These are phyloP conservation scores for Mucor circinelloides DNA, from an alignment of 371 early-diverging fungal genomes.

Conservation along the genomic window DNA sequence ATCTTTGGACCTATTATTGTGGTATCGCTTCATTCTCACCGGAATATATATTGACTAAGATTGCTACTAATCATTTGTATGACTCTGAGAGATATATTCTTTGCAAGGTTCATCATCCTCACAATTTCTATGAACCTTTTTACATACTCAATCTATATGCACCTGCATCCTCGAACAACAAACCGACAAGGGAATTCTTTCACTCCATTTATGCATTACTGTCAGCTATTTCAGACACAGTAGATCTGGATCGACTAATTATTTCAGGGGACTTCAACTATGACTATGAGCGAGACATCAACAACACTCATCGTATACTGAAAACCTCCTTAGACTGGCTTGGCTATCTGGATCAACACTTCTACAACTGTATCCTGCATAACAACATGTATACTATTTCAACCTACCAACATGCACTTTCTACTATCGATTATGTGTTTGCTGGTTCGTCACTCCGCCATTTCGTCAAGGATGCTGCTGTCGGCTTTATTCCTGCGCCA, in stretches of 20 bases:
- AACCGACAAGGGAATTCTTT: background rate
- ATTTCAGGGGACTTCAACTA: slow-evolving; percentile 10
- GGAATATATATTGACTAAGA: background rate
- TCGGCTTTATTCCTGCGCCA: background rate
- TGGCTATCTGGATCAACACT: background rate
- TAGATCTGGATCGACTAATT: background rate
- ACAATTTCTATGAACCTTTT: slow-evolving; percentile 4
- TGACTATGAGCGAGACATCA: background rate
- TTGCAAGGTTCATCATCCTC: slow-evolving; percentile 4
- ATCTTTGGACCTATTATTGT: slow-evolving; percentile 6
- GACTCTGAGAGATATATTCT: background rate
- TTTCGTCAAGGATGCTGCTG: background rate
- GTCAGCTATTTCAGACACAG: background rate
- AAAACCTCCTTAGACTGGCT: background rate
- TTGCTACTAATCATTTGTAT: background rate
- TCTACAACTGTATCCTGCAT: background rate
- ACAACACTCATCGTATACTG: background rate
- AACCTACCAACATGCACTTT: background rate
- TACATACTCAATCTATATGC: slow-evolving; percentile 9
- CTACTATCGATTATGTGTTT: slow-evolving; percentile 1
- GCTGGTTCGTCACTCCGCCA: background rate
- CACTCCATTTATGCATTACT: background rate
- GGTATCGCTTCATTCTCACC: slow-evolving; percentile 6
- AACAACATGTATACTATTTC: background rate
- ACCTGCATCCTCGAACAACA: background rate